A percentile compares a stretch with the other conserved stretches of the same genome.
phyloP scores from a whole-genome alignment of 2,329 filamentous ascomycete genomes.

The Helminthosporium solani region DNA sequence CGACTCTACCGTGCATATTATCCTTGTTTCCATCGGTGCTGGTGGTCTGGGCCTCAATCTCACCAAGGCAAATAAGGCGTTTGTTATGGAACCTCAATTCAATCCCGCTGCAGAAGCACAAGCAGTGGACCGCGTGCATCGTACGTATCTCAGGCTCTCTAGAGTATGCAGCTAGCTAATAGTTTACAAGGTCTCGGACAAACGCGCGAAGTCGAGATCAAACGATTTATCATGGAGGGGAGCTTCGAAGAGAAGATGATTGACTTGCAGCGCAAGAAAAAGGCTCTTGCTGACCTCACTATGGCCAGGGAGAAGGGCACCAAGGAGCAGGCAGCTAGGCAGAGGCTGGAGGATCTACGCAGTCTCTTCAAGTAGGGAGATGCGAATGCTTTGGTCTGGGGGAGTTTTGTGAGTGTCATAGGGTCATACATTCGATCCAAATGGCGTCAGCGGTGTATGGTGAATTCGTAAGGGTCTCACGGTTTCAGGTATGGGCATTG shows the following conservation, averaged over 20 bases:
- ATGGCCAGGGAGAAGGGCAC: slow-evolving; percentile 52
- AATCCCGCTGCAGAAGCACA: slow-evolving; percentile 95
- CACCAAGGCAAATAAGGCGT: slow-evolving; percentile 81
- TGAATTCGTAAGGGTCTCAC: too few species aligned
- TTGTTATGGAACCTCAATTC: slow-evolving; percentile 98
- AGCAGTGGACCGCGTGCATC: slow-evolving; percentile 79
- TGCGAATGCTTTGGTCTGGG: too few species aligned
- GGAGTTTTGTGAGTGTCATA: too few species aligned
- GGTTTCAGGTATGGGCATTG: too few species aligned
- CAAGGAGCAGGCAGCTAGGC: slow-evolving; percentile 63
- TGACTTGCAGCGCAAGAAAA: slow-evolving; percentile 87
- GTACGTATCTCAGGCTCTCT: slow-evolving; percentile 5
- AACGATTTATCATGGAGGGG: slow-evolving; percentile 82
- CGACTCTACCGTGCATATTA: slow-evolving; percentile 69
- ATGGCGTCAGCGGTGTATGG: too few species aligned
- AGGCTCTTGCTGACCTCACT: slow-evolving; percentile 81
- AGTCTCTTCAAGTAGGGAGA: slow-evolving; percentile 52
- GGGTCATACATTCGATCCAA: too few species aligned
- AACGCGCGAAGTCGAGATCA: slow-evolving; percentile 81
- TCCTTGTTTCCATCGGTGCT: slow-evolving; percentile 88
- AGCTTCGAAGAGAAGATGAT: slow-evolving; percentile 97
- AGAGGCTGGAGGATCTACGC: slow-evolving; percentile 62
- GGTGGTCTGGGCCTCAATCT: slow-evolving; percentile 91
- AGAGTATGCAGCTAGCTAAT: background rate
- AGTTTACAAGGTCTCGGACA: slow-evolving; percentile 55